Evolutionary conservation across 2,329 filamentous ascomycete species (phyloP).

Genomic region (Hortaea werneckii): DNA sequence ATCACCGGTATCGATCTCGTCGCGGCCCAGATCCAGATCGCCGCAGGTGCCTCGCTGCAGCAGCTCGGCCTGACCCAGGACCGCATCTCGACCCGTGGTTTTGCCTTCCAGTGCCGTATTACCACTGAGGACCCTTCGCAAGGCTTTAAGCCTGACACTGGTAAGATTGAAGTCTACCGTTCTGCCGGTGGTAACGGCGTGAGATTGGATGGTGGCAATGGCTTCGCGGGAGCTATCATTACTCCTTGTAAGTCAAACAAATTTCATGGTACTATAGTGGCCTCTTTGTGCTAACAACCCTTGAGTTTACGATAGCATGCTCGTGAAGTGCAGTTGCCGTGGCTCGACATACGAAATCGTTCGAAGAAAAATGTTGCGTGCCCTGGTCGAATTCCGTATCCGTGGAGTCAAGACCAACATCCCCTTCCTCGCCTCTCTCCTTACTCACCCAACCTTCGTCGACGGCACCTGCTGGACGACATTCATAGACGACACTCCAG

Average conservation of each 20-base stretch:
- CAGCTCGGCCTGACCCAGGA: constrained; percentile 98
- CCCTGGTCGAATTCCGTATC: constrained; percentile 93
- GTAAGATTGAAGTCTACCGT: constrained; percentile 98
- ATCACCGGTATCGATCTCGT: constrained; percentile 99
- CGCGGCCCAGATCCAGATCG: constrained; percentile 97
- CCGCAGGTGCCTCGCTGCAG: constrained; percentile 81
- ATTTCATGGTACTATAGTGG: constrained; percentile 1
- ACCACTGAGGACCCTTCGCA: constrained; percentile 92
- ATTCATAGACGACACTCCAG: constrained; percentile 97
- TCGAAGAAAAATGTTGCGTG: constrained; percentile 85
- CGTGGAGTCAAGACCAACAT: constrained; percentile 99
- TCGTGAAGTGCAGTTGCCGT: constrained; percentile 81
- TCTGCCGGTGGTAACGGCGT: constrained; percentile 68
- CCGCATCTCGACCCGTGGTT: constrained; percentile 88
- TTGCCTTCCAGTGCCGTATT: constrained; percentile 97
- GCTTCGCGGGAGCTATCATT: constrained; percentile 87
- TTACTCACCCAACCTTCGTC: constrained; percentile 90
- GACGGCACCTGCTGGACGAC: constrained; percentile 96
- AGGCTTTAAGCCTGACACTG: constrained; percentile 86
- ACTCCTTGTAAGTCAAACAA: constrained; percentile 37
- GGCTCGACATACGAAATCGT: constrained; percentile 94
- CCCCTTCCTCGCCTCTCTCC: constrained; percentile 84
- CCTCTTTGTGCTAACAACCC: constrained; percentile 4
- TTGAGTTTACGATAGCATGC: constrained; percentile 57
- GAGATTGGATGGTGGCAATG: constrained; percentile 60